Conservation (phyloP, 2,329 filamentous ascomycete genomes). For the Neopestalotiopsis clavispora region DNA sequence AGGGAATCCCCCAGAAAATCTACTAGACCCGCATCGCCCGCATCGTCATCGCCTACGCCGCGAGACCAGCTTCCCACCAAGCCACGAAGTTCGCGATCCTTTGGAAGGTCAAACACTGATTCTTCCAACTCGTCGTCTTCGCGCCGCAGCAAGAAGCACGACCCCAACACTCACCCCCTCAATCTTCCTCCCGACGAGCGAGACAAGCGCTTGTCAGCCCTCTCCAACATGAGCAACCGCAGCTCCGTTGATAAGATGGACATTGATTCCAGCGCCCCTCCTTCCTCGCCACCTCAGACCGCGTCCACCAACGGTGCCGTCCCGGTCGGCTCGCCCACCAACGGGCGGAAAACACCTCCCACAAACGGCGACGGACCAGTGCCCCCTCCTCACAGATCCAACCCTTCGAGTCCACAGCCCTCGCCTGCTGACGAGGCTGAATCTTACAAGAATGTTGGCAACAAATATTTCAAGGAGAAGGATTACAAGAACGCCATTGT, state of each 20-base stretch:
- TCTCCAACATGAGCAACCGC: conserved; percentile 66
- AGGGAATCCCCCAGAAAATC: conserved; percentile 17
- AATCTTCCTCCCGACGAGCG: conserved; percentile 86
- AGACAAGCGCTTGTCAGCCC: conserved; percentile 73
- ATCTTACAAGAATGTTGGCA: conserved; percentile 88
- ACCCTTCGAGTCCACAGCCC: conserved; percentile 61
- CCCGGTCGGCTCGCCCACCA: conserved; percentile 52
- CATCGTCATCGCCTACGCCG: conserved; percentile 26
- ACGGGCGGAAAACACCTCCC: conserved; percentile 37
- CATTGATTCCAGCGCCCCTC: conserved; percentile 63
- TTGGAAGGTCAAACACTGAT: conserved; percentile 38
- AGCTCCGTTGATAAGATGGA: conserved; percentile 70
- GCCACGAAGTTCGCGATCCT: conserved; percentile 50
- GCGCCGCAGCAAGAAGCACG: conserved; percentile 58
- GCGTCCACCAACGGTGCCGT: conserved; percentile 51
- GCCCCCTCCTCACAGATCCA: conserved; percentile 75
- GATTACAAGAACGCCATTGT: conserved; percentile 87
- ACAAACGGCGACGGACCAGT: conserved; percentile 56
- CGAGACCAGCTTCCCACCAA: conserved; percentile 34
- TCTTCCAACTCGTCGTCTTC: conserved; percentile 53
- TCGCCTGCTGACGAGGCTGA: conserved; percentile 77
- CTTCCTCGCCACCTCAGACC: conserved; percentile 52
- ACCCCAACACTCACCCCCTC: conserved; percentile 80
- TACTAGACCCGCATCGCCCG: conserved; percentile 32
- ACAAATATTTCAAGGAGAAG: conserved; percentile 95